Evolutionary conservation across 192 early-diverging fungal species (phyloP).

Genomic region (Glomus cerebriforme): DNA sequence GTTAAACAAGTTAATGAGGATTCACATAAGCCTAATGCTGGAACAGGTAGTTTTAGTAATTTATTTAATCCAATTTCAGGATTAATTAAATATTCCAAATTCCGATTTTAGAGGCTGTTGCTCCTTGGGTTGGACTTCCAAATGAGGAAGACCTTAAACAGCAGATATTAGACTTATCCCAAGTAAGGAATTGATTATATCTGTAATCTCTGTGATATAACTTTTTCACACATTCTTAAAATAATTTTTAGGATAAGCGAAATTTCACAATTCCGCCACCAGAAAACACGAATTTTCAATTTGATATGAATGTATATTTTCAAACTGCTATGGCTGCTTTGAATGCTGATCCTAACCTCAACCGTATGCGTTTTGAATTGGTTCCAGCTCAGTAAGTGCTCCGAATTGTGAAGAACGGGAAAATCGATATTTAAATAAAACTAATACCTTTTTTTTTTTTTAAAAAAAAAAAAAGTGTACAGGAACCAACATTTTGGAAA

Average conservation of each 20-base stretch:
- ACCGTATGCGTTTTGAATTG: constrained; percentile 65
- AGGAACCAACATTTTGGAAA: constrained; percentile 65
- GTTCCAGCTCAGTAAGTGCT: constrained; percentile 61
- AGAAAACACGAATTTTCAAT: constrained; percentile 60
- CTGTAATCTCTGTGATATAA: not conserved
- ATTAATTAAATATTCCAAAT: not conserved
- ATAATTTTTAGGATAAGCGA: constrained; percentile 52
- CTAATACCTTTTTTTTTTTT: not conserved
- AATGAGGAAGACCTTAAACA: constrained; percentile 55
- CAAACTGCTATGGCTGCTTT: constrained; percentile 59
- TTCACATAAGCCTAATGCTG: constrained; percentile 39
- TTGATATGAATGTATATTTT: constrained; percentile 59
- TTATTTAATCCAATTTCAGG: not conserved
- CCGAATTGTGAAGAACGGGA: not conserved
- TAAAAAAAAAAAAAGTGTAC: constrained; percentile 41
- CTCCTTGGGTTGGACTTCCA: constrained; percentile 55
- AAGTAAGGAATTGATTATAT: constrained; percentile 35
- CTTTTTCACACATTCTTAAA: not conserved
- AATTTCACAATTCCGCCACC: constrained; percentile 66
- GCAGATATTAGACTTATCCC: constrained; percentile 50
- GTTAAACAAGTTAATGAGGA: constrained; percentile 49
- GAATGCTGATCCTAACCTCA: constrained; percentile 54
- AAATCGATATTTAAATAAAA: not conserved
- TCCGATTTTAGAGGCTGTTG: constrained; percentile 42
- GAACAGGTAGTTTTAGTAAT: constrained; percentile 38